Evolutionary conservation across 1,139 yeast genomes (phyloP), one percentile per base, ranked within the genome.

Genomic region (Suhomyces bribrorum): DNA sequence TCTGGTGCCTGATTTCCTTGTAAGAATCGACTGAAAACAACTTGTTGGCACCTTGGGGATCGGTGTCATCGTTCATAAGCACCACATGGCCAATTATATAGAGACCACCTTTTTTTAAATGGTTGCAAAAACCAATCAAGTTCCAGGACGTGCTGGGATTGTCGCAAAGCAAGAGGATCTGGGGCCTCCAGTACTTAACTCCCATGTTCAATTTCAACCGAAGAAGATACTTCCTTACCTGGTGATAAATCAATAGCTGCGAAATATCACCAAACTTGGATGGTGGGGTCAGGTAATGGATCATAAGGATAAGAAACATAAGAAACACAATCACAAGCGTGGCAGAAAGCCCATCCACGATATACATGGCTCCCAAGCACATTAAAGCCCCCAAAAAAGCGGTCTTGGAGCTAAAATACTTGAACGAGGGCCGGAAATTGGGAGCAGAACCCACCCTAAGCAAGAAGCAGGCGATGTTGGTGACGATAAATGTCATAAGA

Each of bases 211-310:
- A 87, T 44, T 88, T 79, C 32, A 92, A 70, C 37, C 95, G 71
- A 38, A 89, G 66, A 32, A 92, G 68, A 55, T 92, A 92, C 57
- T 92, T 92, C 46, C 98, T 72, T 4, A 92, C 97, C 61, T 92
- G 98, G 56, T 92, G 98, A 60, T 92, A 92, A 37, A 92, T 90
- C 46, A 92, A 72, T 32, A 89, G 79, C 62, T 92, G 97, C 2
- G 97, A 89, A 18, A 92, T 96, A 63, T 92, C 98, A 24, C 98
- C 98, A 87, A 96, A 92, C 26, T 89, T 85, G 58, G 88, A 89
- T 5, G 97, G 97, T 2, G 97, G 96, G 2, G 96, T 85, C 41
- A 81, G 75, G 54, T 89, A 88, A 59, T 92, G 97, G 45, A 92
- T 92, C 41, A 85, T 60, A 38, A 88, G 57, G 50, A 92, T 86